These are phyloP conservation scores for Cystobasidiaceae sp. DNA, from an alignment of 1,284 basidiomycete genomes.

Conservation along the genomic window DNA sequence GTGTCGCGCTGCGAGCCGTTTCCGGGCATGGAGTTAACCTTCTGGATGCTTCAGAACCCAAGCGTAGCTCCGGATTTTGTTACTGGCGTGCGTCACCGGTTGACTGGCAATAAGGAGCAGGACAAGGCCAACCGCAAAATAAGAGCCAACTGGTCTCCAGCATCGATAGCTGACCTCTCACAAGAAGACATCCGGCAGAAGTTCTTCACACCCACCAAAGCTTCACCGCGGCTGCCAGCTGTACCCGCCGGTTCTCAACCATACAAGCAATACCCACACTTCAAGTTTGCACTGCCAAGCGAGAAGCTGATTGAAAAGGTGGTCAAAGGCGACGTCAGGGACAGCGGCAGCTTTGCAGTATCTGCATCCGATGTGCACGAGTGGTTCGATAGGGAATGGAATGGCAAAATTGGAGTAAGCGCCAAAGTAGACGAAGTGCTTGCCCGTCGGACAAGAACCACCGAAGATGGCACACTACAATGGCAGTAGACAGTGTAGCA, in stretches of 20 bases:
- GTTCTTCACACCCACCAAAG: constrained; percentile 55
- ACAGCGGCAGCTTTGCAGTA: constrained; percentile 58
- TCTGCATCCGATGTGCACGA: constrained; percentile 59
- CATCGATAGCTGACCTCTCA: constrained; percentile 57
- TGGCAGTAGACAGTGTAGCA: constrained; percentile 26
- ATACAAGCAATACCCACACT: constrained; percentile 50
- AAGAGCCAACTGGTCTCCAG: constrained; percentile 62
- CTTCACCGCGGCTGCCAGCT: constrained; percentile 47
- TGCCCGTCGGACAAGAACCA: constrained; percentile 6
- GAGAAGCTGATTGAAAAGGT: constrained; percentile 61
- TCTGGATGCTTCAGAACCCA: constrained; percentile 54
- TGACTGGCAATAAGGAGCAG: constrained; percentile 59
- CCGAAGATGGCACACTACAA: constrained; percentile 25
- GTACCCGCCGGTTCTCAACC: constrained; percentile 49
- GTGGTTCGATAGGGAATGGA: constrained; percentile 52
- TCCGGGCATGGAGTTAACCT: no score
- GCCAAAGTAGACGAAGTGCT: constrained; percentile 63
- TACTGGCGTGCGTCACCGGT: constrained; percentile 68
- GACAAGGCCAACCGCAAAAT: constrained; percentile 35
- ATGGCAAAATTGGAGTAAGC: constrained; percentile 62
- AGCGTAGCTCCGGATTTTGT: constrained; percentile 66
- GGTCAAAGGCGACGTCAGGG: constrained; percentile 56
- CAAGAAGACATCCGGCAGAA: constrained; percentile 54
- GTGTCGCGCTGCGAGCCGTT: no score
- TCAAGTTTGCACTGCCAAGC: constrained; percentile 59